Conservation (phyloP, 2,329 filamentous ascomycete genomes). For the Xylariaceae sp. region DNA sequence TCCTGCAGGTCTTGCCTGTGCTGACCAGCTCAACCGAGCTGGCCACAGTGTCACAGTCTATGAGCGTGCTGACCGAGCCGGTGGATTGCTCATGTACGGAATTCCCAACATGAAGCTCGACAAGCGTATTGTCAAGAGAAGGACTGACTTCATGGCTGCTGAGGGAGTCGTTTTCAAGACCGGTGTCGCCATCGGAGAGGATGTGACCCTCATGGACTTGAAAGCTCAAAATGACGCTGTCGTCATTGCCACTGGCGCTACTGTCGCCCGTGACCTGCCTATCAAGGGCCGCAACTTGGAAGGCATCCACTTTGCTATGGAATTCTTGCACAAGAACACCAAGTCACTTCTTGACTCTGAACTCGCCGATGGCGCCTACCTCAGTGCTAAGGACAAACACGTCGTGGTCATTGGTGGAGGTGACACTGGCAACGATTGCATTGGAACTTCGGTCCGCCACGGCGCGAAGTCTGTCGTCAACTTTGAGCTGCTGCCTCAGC, state of each 20-base stretch:
- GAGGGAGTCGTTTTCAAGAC: conserved; percentile 84
- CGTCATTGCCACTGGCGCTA: conserved; percentile 87
- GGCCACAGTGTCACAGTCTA: conserved; percentile 88
- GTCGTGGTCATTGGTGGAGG: conserved; percentile 96
- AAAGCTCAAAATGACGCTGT: conserved; percentile 75
- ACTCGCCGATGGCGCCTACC: conserved; percentile 77
- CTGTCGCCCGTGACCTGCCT: conserved; percentile 86
- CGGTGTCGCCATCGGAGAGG: conserved; percentile 72
- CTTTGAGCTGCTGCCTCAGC: conserved; percentile 92
- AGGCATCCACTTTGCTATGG: conserved; percentile 94
- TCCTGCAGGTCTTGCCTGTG: conserved; percentile 81
- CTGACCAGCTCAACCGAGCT: conserved; percentile 91
- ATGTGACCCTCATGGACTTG: conserved; percentile 67
- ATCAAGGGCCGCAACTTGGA: conserved; percentile 85
- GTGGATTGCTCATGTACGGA: conserved; percentile 95
- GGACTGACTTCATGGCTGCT: conserved; percentile 89
- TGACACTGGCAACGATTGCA: conserved; percentile 97
- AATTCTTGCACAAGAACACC: conserved; percentile 96
- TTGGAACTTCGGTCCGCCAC: conserved; percentile 92
- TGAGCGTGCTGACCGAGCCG: conserved; percentile 84
- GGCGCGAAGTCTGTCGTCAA: conserved; percentile 95
- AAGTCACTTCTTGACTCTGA: conserved; percentile 94
- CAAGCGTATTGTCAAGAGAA: conserved; percentile 93
- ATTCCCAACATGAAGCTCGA: conserved; percentile 99
- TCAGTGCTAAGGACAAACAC: conserved; percentile 92